These are phyloP conservation scores for Entomortierella lignicola DNA, from an alignment of 192 early-diverging fungal genomes.

Conservation along the genomic window DNA sequence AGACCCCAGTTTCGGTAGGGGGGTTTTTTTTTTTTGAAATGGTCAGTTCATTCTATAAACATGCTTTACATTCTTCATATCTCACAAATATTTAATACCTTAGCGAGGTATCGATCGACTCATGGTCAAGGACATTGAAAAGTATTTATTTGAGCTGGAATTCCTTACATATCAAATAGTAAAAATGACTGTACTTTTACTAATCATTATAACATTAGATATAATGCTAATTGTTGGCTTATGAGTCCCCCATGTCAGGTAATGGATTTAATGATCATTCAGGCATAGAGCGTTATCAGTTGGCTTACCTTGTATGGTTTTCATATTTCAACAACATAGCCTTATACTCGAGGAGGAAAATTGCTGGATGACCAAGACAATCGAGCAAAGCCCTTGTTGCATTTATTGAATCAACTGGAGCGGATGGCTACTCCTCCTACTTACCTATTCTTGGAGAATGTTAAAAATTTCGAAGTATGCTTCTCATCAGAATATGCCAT, in stretches of 20 bases:
- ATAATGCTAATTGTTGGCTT: constrained; percentile 86
- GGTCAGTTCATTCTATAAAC: too few species aligned
- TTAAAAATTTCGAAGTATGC: constrained; percentile 78
- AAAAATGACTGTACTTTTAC: background rate
- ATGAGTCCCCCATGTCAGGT: constrained; percentile 94
- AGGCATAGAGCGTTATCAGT: too few species aligned
- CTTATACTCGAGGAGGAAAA: constrained; percentile 84
- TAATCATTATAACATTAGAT: constrained; percentile 30
- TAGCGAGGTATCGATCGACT: constrained; percentile 66
- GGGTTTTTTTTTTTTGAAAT: too few species aligned
- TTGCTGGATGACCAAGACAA: constrained; percentile 77
- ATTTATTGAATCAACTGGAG: constrained; percentile 71
- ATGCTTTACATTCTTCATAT: background rate
- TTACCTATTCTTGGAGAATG: constrained; percentile 83
- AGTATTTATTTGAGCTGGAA: constrained; percentile 5
- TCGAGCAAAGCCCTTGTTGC: constrained; percentile 78
- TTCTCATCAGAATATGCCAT: background rate
- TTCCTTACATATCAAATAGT: background rate
- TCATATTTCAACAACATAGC: constrained; percentile 29
- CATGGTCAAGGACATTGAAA: constrained; percentile 59
- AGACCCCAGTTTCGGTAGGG: constrained; percentile 54
- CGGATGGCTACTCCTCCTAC: constrained; percentile 62
- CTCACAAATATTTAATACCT: background rate
- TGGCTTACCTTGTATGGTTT: too few species aligned
- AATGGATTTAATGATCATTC: background rate